Conservation (phyloP, 345 rosid species). For the Excoecaria agallocha region DNA sequence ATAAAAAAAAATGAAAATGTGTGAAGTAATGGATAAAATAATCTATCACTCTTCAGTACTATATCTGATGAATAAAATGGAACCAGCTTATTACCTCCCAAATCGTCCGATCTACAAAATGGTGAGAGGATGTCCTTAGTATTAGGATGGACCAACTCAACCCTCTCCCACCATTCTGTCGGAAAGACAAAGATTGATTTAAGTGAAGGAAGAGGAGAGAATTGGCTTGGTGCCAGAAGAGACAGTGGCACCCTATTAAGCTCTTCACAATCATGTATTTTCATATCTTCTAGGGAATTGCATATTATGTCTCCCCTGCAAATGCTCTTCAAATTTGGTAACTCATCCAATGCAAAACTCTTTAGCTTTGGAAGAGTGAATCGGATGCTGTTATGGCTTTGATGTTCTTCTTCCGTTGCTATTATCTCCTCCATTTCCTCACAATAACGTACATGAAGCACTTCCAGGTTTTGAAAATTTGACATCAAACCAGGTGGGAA, state of each 20-base stretch:
- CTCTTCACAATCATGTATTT: background rate
- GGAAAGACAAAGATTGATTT: background rate
- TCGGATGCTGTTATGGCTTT: background rate
- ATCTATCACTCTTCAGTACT: no score
- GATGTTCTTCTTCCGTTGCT: background rate
- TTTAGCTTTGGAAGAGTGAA: slow-evolving; percentile 13
- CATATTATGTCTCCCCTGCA: background rate
- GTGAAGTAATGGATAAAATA: no score
- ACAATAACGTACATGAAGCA: background rate
- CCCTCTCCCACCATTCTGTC: slow-evolving; percentile 12
- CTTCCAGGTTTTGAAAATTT: slow-evolving; percentile 8
- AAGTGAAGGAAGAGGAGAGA: slow-evolving; percentile 4
- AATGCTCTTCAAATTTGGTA: slow-evolving; percentile 19
- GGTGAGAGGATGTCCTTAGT: background rate
- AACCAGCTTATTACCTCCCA: no score
- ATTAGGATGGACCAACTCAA: slow-evolving; percentile 22
- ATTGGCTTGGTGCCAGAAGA: background rate
- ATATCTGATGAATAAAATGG: no score
- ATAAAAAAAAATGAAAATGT: no score
- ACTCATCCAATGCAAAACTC: rapidly evolving
- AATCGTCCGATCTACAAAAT: no score
- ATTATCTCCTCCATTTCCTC: slow-evolving; percentile 17
- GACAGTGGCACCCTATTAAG: slow-evolving; percentile 15
- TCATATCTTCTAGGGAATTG: slow-evolving; percentile 9
- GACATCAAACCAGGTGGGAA: slow-evolving; percentile 5